Evolutionary conservation across 495 filamentous ascomycete genomes (phyloP), one percentile per base, ranked within the genome.

Genomic region (Elasticomyces elasticus): DNA sequence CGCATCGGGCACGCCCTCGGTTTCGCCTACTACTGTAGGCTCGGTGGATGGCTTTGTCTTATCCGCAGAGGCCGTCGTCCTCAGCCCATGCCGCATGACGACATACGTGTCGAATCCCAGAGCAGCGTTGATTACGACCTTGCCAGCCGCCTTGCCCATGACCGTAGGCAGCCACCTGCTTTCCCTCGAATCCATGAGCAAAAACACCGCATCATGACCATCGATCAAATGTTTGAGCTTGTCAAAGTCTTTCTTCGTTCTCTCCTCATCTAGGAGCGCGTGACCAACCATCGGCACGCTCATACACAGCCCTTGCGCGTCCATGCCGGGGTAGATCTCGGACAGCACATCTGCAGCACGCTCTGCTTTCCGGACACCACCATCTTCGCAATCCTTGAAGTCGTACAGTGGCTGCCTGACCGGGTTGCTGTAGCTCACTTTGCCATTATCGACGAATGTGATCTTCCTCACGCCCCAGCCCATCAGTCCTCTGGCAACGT

Each of bases 381-480:
- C 92, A 23, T 84, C 74, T 35, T 92, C 72, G 64, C 92, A 96
- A 66, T 98, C 94, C 40, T 83, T 74, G 62, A 92, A 95, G 44
- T 82, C 79, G 67, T 91, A 98, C 13, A 98, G 74, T 0, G 92
- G 91, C 64, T 98, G 92, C 42, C 92, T 81, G 38, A 97, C 92
- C 1, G 92, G 92, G 62, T 98, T 98, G n/a, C 91, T 96, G 65
- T 90, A 97, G 24, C 88, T 94, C 38, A 98, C 88, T 1, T 74
- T 81, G n/a, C 84, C 91, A 61, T 92, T 94, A 65, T 98, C 92
- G 44, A 98, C 78, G 67, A 98, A 95, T 1, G 91, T 96, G 59
- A 98, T 94, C 66, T 89, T 90, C 46, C 83, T 80, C n/a, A 95
- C 90, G 20, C 92, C 92, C 92, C 92, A 98, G 19, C 88, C 92